Evolutionary conservation across 139 green algal genomes (phyloP).

Genomic region (Mychonastes homosphaera): DNA sequence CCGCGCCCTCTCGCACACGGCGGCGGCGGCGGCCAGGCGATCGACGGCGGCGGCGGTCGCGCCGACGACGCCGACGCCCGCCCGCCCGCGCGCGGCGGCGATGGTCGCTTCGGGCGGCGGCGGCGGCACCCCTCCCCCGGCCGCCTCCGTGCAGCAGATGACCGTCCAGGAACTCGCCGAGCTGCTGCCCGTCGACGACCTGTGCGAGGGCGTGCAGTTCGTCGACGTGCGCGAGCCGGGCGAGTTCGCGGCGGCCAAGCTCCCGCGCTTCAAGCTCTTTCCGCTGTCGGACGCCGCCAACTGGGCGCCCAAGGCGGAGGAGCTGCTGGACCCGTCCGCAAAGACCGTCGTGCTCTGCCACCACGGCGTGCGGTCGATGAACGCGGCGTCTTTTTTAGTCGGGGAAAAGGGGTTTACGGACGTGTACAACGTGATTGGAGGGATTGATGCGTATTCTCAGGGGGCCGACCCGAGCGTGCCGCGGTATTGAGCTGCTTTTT

Average conservation of each 20-base stretch:
- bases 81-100: too few relatives aligned
- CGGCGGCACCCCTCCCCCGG: background rate
- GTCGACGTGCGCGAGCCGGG: slow-evolving; percentile 36
- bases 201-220: slow-evolving; percentile 25
- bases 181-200: slow-evolving; percentile 1
- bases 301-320: slow-evolving; percentile 27
- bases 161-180: slow-evolving; percentile 10
- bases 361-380: slow-evolving; percentile 66
- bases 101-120: too few relatives aligned
- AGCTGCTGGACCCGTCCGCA: slow-evolving; percentile 42
- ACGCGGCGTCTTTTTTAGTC: slow-evolving; percentile 17
- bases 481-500: slow-evolving; percentile 32
- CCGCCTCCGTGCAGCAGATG: slow-evolving; percentile 12
- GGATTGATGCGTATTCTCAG: slow-evolving; percentile 58
- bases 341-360: slow-evolving; percentile 74
- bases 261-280: slow-evolving; percentile 34
- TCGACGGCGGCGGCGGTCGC: too few relatives aligned
- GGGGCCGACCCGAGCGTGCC: slow-evolving; percentile 43
- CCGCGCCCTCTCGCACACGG: too few relatives aligned
- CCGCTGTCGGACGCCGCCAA: slow-evolving; percentile 26
- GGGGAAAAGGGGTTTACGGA: slow-evolving; percentile 39
- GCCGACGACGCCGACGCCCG: too few relatives aligned
- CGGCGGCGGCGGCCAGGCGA: too few relatives aligned
- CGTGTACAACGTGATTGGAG: slow-evolving; percentile 61
- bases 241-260: slow-evolving; percentile 21